A percentile compares a stretch with the other conserved stretches of the same genome.
These are phyloP conservation scores for Globisporangium takayamanum DNA, from an alignment of 352 stramenopile species.

Conservation along the genomic window DNA sequence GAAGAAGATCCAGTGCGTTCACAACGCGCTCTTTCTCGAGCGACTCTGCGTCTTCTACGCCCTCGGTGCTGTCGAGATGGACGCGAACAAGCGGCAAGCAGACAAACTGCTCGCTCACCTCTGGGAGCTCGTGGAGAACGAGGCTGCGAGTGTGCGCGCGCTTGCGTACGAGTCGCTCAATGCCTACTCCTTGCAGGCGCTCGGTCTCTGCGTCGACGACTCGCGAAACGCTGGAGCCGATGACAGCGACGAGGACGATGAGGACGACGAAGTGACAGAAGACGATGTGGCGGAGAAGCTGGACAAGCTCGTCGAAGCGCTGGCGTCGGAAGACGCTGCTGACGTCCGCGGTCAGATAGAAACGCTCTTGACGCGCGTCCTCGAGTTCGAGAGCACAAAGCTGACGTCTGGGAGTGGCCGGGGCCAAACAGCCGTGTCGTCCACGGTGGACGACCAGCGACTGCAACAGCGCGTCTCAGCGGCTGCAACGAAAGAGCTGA, in stretches of 20 bases:
- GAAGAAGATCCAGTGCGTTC: slow-evolving; percentile 42
- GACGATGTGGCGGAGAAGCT: slow-evolving; percentile 43
- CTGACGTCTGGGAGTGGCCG: slow-evolving; percentile 31
- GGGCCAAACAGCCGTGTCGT: slow-evolving; percentile 26
- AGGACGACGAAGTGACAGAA: slow-evolving; percentile 15
- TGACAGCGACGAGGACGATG: slow-evolving; percentile 24
- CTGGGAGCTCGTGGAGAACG: slow-evolving; percentile 39
- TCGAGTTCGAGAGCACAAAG: slow-evolving; percentile 32
- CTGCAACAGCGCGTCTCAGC: slow-evolving; percentile 30
- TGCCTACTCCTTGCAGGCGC: slow-evolving; percentile 33
- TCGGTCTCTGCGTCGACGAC: slow-evolving; percentile 28
- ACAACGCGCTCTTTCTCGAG: slow-evolving; percentile 47
- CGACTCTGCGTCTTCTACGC: slow-evolving; percentile 50
- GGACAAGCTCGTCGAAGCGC: slow-evolving; percentile 29
- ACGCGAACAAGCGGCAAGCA: slow-evolving; percentile 34
- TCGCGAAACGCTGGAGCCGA: slow-evolving; percentile 6
- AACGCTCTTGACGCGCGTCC: slow-evolving; percentile 26
- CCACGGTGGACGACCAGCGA: slow-evolving; percentile 20
- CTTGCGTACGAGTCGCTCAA: slow-evolving; percentile 38
- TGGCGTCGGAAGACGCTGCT: slow-evolving; percentile 28
- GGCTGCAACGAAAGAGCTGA: slow-evolving; percentile 51
- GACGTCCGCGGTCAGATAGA: slow-evolving; percentile 35
- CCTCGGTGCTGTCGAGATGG: slow-evolving; percentile 28
- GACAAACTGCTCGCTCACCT: slow-evolving; percentile 39
- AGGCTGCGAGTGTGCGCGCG: slow-evolving; percentile 28